Evolutionary conservation across 106 monocot genomes (phyloP), one percentile per base, ranked within the genome.

Genomic region (Dioscorea zingiberensis): DNA sequence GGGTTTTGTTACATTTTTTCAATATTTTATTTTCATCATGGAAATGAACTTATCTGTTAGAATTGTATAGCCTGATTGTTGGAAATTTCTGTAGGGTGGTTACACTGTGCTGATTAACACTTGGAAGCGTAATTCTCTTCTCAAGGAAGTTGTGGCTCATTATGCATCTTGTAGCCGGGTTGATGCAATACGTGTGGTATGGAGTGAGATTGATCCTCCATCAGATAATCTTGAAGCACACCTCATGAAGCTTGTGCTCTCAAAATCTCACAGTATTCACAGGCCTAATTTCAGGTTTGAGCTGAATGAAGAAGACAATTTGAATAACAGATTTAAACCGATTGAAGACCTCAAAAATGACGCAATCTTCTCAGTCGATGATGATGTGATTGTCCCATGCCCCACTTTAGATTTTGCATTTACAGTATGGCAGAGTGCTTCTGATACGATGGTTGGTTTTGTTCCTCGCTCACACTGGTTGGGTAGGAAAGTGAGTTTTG

Each of bases 381-480:
- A 91, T 75, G 90, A 91, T 68, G 78, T 91, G 27, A 65, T 91
- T 55, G 58, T 91, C 57, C 83, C 90, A 16, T 91, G 90, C 32
- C 15, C 46, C 13, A 63, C 80, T 10, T 48, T 91, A 45, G 80
- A 83, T 44, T 75, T 80, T 63, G 90, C 90, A 49, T 91, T 91
- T 27, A 56, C 62, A 3, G 86, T 86, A 14, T 91, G 90, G 90
- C 74, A 70, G 56, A 81, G 75, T 57, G 69, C 90, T 22, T 69
- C 83, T 21, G 55, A 75, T 46, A 69, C 76, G 15, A 85, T 91
- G 86, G 90, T 86, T 44, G 90, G 90, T 49, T 91, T 91, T 76
- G 90, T 91, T 60, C 90, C 90, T 27, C 85, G 90, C 1, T 80
- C 82, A 77, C 90, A 86, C 66, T 83, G 81, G 86, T 49, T 77